Base-by-base conservation (phyloP, 305 asterid genomes). In the Plantago coronopus region DNA sequence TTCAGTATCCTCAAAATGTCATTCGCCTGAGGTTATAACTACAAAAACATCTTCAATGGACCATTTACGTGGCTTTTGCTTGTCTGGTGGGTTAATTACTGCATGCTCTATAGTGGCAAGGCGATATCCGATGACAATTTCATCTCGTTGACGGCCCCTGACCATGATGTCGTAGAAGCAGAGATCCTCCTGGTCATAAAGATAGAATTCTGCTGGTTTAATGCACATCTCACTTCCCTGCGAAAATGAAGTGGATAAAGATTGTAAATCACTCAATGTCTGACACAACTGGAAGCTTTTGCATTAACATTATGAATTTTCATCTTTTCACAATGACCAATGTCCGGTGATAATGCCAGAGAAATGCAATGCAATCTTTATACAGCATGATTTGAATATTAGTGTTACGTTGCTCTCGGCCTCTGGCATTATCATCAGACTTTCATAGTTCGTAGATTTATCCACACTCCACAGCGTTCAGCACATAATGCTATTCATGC, bases 161-260 rank as follows among this genome's bases (percentile, higher is more conserved):
- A 73, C 69, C 95, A 88, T 86, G 70, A 88, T 86, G 47, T 91
- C 98, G 2, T 69, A 79, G 78, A 91, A 91, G 69, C 95, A 75
- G 63, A 88, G 69, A 63, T 91, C 98, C 75, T 88, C 98, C 81
- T 88, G 94, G 79, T 91, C 95, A 63, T 88, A 86, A 13, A 91
- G 87, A 76, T 91, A 91, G 79, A 81, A 91, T 66, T 88, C 98
- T 58, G 95, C 96, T 12, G 95, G 88, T 80, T 86, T 91, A 70
- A 91, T 91, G 84, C 95, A 91, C 96, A 88, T 75, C 78, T 91
- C 95, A 65, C 83, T 86, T 65, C 98, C 98, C 98, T 91, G 88
- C 68, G 72, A 49, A 61, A 44, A 47, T 50, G 27, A 47, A 46
- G 38, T 31, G 38, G 38, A 31, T 31, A 31, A 31, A 31, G 8